These are phyloP conservation scores for Wickerhamiella azymoides DNA, from an alignment of 805 yeast species.

Conservation along the genomic window DNA sequence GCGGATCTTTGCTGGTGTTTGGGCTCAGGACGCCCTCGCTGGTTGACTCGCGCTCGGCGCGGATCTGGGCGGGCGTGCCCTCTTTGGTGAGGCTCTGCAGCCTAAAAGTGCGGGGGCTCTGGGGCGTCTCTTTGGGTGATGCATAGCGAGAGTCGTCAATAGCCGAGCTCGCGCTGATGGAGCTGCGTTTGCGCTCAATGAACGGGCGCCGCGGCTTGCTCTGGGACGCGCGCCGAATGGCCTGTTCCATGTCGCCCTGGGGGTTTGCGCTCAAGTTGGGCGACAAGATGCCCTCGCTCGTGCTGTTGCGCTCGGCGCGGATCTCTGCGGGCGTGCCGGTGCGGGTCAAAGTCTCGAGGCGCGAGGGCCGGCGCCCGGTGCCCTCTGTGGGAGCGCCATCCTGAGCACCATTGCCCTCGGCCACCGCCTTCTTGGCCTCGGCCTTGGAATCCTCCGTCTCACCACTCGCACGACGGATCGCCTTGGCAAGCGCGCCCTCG, in stretches of 20 bases:
- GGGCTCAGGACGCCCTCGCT: neutral
- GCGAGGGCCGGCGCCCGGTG: neutral
- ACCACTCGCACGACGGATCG: neutral
- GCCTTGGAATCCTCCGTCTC: no score
- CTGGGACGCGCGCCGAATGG: neutral
- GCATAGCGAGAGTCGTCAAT: neutral
- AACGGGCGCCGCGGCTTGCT: neutral
- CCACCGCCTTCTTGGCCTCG: no score
- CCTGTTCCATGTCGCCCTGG: neutral
- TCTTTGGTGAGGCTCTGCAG: neutral
- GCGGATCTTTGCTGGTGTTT: neutral
- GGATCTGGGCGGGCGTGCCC: neutral
- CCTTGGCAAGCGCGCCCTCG: neutral
- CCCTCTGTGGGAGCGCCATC: neutral
- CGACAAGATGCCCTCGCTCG: neutral
- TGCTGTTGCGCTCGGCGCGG: slow-evolving; percentile 3
- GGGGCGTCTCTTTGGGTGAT: neutral
- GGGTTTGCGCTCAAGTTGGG: neutral
- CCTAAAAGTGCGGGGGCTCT: neutral
- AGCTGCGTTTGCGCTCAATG: neutral
- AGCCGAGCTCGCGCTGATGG: neutral
- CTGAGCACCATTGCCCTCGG: no score
- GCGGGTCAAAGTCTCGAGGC: neutral
- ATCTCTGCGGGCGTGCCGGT: neutral
- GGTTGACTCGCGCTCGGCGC: slow-evolving; percentile 3